Percentiles rank a stretch among this genome's conserved stretches.
Conservation (phyloP, 1,284 basidiomycete species). For the Cutaneotrichosporon sp. region DNA sequence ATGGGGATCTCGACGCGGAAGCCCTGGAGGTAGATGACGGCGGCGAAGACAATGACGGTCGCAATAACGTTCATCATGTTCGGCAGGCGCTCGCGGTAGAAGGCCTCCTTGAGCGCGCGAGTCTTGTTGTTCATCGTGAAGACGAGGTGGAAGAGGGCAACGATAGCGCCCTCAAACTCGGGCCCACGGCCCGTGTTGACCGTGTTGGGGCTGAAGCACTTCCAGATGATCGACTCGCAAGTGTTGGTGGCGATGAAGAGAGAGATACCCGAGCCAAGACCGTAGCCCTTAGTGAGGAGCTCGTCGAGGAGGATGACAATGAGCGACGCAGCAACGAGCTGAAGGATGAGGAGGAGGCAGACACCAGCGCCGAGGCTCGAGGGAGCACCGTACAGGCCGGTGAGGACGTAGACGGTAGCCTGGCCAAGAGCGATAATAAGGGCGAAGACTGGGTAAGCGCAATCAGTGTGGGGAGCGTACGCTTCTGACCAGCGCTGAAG, state of each 20-base stretch:
- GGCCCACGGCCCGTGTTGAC: constrained; percentile 97
- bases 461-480: constrained; percentile 58
- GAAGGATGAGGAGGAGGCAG: constrained; percentile 89
- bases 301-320: constrained; percentile 98
- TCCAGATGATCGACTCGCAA: constrained; percentile 99
- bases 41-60: constrained; percentile 85
- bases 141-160: constrained; percentile 94
- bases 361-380: constrained; percentile 93
- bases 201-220: constrained; percentile 97
- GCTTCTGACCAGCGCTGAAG: constrained; percentile 95
- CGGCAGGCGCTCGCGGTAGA: constrained; percentile 94
- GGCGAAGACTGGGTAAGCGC: constrained; percentile 72
- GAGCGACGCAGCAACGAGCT: constrained; percentile 87
- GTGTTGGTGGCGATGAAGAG: constrained; percentile 99
- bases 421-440: constrained; percentile 95
- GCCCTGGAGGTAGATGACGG: constrained; percentile 97
- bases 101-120: constrained; percentile 93
- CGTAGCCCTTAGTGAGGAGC: constrained; percentile 97
- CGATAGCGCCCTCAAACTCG: constrained; percentile 95
- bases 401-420: constrained; percentile 94
- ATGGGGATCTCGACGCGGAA: constrained; percentile 99
- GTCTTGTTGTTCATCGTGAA: constrained; percentile 99
- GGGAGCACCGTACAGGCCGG: constrained; percentile 94
- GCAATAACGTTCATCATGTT: constrained; percentile 98
- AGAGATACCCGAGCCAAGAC: constrained; percentile 96